Conservation (phyloP, 495 filamentous ascomycete species). For the Neurospora sp. region DNA sequence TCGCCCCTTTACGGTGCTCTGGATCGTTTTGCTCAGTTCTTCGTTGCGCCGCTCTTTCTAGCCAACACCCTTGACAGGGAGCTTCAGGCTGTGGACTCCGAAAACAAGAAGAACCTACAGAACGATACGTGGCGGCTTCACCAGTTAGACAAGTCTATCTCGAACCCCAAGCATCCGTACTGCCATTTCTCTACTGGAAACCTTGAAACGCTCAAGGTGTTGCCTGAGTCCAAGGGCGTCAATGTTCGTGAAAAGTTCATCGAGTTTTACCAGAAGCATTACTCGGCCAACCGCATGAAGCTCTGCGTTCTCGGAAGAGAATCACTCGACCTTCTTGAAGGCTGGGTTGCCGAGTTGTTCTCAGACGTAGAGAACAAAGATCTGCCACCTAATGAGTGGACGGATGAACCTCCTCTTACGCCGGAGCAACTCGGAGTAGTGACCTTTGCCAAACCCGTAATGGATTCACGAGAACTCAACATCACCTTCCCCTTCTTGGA, state of each 20-base stretch:
- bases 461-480: constrained; percentile 79
- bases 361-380: constrained; percentile 76
- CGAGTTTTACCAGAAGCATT: constrained; percentile 79
- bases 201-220: constrained; percentile 76
- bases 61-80: constrained; percentile 85
- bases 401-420: constrained; percentile 57
- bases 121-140: constrained; percentile 87
- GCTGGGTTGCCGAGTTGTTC: constrained; percentile 84
- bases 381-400: constrained; percentile 73
- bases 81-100: constrained; percentile 87
- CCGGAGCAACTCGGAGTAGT: constrained; percentile 62
- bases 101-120: constrained; percentile 99
- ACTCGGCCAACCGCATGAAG: constrained; percentile 96
- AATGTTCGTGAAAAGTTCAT: constrained; percentile 92
- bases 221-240: constrained; percentile 70
- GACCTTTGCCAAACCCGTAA: constrained; percentile 91
- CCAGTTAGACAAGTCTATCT: constrained; percentile 83
- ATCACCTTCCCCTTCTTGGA: constrained; percentile 85
- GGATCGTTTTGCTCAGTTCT: constrained; percentile 97
- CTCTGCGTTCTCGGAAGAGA: constrained; percentile 85
- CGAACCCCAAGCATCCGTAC: constrained; percentile 87
- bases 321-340: constrained; percentile 75
- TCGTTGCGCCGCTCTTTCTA: constrained; percentile 84
- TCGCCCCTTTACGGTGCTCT: constrained; percentile 82
- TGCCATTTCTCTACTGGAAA: constrained; percentile 95